Base-by-base conservation (phyloP, 2,329 filamentous ascomycete genomes). In the Aspergillus fischeri region DNA sequence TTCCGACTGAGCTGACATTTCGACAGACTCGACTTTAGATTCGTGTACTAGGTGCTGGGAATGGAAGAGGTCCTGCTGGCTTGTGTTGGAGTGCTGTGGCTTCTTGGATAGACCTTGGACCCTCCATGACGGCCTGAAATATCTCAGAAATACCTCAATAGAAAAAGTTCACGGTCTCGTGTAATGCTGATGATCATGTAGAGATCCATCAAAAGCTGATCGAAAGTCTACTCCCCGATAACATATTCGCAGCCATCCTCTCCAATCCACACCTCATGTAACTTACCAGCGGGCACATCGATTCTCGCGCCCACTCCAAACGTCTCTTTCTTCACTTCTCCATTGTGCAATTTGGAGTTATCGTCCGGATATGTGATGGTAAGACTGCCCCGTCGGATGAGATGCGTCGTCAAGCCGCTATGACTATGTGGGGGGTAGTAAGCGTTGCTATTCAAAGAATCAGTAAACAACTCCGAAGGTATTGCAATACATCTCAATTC, bases 221-320 rank as follows among this genome's bases (percentile, higher is more conserved):
- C 32, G 14, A 38, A 38, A 2, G 14, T 3, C 41, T 65, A 83
- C 65, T 85, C 82, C 25, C 83, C 83, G 67, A 86, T 84, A 27
- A 85, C 81, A 75, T 84, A 85, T 58, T 83, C 83, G 69, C 83
- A 86, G 1, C 84, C 84, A 44, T 80, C 74, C 7, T 71, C 61
- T 0, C 84, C 83, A 61, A 86, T 81, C 83, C 83, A 86, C 1
- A 86, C 83, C 69, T 86, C 83, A 65, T 86, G 83, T 24, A 79
- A 55, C 62, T 79, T 79, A 2, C 78, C 75, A 0, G 81, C 82
- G 25, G 82, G 80, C 0, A 86, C 83, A 70, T 86, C 83, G 20
- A 86, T 70, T 60, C 84, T 72, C 1, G 75, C 76, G 2, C 84
- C 84, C 0, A 75, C 73, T 0, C 81, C 79, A 60, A 84, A 83